A percentile compares a stretch with the other conserved stretches of the same genome.
These are phyloP conservation scores for Bipolaris victoriae DNA, from an alignment of 2,329 filamentous ascomycete genomes.

Conservation along the genomic window DNA sequence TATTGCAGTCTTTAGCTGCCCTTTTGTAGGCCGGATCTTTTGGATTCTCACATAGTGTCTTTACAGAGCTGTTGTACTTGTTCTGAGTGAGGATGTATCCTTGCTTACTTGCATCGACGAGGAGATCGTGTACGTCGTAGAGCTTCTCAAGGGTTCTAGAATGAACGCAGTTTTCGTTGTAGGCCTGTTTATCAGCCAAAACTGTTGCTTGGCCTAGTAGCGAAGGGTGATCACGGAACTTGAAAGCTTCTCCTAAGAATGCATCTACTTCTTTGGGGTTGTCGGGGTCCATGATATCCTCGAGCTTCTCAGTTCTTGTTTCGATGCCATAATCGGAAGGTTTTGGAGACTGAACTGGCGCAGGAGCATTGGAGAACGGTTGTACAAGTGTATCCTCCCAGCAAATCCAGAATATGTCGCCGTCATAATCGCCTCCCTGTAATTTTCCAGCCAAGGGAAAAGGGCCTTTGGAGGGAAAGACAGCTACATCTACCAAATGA, in stretches of 20 bases:
- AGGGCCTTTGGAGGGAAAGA: slow-evolving; percentile 72
- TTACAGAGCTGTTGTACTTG: slow-evolving; percentile 59
- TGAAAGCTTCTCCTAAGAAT: slow-evolving; percentile 62
- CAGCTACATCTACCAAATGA: slow-evolving; percentile 75
- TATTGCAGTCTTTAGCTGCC: slow-evolving; percentile 36
- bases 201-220: slow-evolving; percentile 69
- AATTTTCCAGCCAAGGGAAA: slow-evolving; percentile 71
- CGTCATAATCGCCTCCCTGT: slow-evolving; percentile 82
- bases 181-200: slow-evolving; percentile 68
- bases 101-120: slow-evolving; percentile 56
- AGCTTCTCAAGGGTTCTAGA: slow-evolving; percentile 32
- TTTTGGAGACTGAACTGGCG: slow-evolving; percentile 56
- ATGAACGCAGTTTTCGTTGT: slow-evolving; percentile 50
- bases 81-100: slow-evolving; percentile 56
- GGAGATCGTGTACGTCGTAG: slow-evolving; percentile 52
- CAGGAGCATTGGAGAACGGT: slow-evolving; percentile 68
- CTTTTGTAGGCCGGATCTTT: slow-evolving; percentile 49
- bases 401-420: slow-evolving; percentile 77
- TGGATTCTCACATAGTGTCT: slow-evolving; percentile 60
- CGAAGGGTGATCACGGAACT: slow-evolving; percentile 63
- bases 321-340: slow-evolving; percentile 57
- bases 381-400: slow-evolving; percentile 71
- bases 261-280: slow-evolving; percentile 44
- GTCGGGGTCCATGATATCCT: slow-evolving; percentile 49
- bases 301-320: slow-evolving; percentile 57